Base-by-base conservation (phyloP, 2,329 filamentous ascomycete genomes). In the Alternaria ethzedia region DNA sequence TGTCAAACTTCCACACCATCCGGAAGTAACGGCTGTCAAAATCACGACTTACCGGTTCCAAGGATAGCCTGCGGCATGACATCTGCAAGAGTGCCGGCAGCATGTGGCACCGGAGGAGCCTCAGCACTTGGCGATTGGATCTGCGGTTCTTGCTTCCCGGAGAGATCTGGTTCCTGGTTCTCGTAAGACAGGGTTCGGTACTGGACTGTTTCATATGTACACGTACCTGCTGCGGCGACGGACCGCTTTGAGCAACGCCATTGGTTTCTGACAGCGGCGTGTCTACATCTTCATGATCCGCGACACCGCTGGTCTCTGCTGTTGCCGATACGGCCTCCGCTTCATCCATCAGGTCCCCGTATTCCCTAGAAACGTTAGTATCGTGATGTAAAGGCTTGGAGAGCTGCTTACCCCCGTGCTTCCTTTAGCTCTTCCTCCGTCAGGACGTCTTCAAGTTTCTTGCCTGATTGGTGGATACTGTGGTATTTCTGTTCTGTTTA, bases 61-160 rank as follows among this genome's bases (percentile, higher is more conserved):
- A 79, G 72, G 61, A 80, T 66, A 65, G 77, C 72, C 65, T 79
- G 76, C 60, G 77, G 75, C 69, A 79, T 74, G 47, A 72, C 61
- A 49, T 72, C 69, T 23, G 66, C 63, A 54, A 69, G 63, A 58
- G 56, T 54, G 32, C 36, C 70, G 49, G 60, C 25, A 47, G 71
- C 69, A 66, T 71, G 72, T 68, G 62, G 65, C 46, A 52, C 63
- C 59, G 66, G 54, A 49, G 63, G 54, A 56, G 67, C 60, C 60
- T 70, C 68, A 64, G 59, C 54, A 57, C 57, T 65, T 57, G 64
- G 63, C 64, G 66, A 55, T 49, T 66, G 63, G 56, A 61, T 61
- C 69, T 70, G 70, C 58, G 71, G 70, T 57, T 54, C 41, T 62
- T 59, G 59, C 47, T 72, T 58, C 43, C 68, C 72, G 69, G 74